Percentiles rank a stretch among this genome's conserved stretches.
Evolutionary conservation across 2,329 filamentous ascomycete species (phyloP).

Genomic region (Teratosphaeria nubilosa): DNA sequence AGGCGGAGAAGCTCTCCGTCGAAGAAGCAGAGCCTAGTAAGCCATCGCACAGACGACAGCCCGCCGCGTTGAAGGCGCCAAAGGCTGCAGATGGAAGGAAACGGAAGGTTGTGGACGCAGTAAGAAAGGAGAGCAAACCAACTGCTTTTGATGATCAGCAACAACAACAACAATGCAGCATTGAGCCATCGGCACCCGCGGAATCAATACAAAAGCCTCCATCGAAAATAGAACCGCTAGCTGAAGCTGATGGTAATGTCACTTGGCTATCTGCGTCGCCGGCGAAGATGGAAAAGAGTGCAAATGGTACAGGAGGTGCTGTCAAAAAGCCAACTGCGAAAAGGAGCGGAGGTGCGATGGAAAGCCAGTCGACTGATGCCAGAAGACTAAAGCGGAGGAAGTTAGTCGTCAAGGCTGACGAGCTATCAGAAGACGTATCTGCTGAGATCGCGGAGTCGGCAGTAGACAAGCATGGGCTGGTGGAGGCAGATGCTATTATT

Average conservation of each 20-base stretch:
- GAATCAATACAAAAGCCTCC: background rate
- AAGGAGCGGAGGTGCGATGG: background rate
- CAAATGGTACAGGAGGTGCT: background rate
- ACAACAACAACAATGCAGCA: background rate
- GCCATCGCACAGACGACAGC: background rate
- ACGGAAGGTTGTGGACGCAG: background rate
- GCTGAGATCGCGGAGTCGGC: background rate
- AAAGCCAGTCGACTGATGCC: background rate
- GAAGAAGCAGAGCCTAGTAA: background rate
- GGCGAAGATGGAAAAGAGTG: slow-evolving; percentile 1
- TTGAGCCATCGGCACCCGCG: background rate
- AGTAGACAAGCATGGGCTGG: background rate
- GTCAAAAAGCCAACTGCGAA: background rate
- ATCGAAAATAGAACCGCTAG: background rate
- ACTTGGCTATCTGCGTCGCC: slow-evolving; percentile 1
- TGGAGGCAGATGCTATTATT: background rate
- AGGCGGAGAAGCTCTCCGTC: background rate
- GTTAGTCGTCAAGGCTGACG: background rate
- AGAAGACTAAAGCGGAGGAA: background rate
- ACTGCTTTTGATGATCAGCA: background rate
- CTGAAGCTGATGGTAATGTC: slow-evolving; percentile 3
- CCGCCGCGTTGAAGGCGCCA: background rate
- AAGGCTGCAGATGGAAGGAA: background rate
- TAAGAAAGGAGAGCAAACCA: background rate
- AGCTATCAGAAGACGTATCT: background rate